These are phyloP conservation scores for Arthrocladium fulminans DNA, from an alignment of 2,329 filamentous ascomycete species.

Conservation along the genomic window DNA sequence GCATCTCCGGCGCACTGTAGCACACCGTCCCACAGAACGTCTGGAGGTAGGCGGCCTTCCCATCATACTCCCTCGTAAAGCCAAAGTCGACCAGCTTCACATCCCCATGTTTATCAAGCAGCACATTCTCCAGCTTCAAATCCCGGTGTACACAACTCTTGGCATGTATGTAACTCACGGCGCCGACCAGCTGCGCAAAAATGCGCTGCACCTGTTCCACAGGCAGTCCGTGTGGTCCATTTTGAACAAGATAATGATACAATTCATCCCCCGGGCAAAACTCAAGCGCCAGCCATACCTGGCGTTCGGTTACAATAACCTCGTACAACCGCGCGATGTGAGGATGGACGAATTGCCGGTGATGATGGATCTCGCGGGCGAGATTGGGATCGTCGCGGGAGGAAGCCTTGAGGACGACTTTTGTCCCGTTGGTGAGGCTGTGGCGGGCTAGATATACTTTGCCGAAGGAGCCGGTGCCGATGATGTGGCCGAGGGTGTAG, in stretches of 20 bases:
- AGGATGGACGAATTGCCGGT: slow-evolving; percentile 93
- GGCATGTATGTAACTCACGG: slow-evolving; percentile 88
- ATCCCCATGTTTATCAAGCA: slow-evolving; percentile 92
- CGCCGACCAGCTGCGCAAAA: slow-evolving; percentile 89
- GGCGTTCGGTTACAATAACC: slow-evolving; percentile 87
- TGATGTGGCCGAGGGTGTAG: slow-evolving; percentile 81
- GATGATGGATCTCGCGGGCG: slow-evolving; percentile 94
- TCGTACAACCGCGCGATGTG: slow-evolving; percentile 96
- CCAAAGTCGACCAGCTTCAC: slow-evolving; percentile 98
- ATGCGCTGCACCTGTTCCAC: slow-evolving; percentile 86
- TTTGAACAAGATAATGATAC: slow-evolving; percentile 85
- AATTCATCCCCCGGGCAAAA: slow-evolving; percentile 96
- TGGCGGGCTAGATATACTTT: slow-evolving; percentile 95
- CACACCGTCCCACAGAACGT: slow-evolving; percentile 97
- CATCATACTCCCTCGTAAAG: slow-evolving; percentile 95
- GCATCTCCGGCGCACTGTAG: slow-evolving; percentile 96
- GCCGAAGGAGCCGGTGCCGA: slow-evolving; percentile 96
- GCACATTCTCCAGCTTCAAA: slow-evolving; percentile 90
- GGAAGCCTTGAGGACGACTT: slow-evolving; percentile 96
- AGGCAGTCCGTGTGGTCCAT: slow-evolving; percentile 62
- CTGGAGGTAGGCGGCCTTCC: slow-evolving; percentile 85
- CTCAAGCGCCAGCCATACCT: slow-evolving; percentile 95
- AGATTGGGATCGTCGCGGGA: slow-evolving; percentile 94
- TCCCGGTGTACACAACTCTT: slow-evolving; percentile 95
- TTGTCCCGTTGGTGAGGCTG: slow-evolving; percentile 97